Conservation (phyloP, 805 yeast species). For the Kuraishia borneana region DNA sequence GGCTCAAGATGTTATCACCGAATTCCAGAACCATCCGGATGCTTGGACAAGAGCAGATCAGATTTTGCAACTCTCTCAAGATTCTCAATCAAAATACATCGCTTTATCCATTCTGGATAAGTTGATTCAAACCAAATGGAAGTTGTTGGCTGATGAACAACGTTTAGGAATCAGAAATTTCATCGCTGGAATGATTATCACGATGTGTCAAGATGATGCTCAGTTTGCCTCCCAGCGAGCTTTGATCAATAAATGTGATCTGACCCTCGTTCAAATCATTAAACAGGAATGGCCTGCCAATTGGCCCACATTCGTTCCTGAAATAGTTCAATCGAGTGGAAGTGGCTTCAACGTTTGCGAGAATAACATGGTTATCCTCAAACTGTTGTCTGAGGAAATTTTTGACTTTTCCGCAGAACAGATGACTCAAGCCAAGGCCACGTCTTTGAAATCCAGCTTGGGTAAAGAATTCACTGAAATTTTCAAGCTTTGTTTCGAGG, state of each 20-base stretch:
- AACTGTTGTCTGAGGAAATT: constrained; percentile 86
- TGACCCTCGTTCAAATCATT: constrained; percentile 85
- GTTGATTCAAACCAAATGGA: constrained; percentile 89
- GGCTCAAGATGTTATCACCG: constrained; percentile 62
- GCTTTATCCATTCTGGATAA: constrained; percentile 86
- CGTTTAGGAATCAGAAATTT: constrained; percentile 90
- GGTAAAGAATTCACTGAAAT: constrained; percentile 87
- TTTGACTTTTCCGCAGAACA: constrained; percentile 93
- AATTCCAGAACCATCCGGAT: constrained; percentile 89
- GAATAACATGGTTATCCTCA: constrained; percentile 89
- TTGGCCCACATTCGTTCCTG: constrained; percentile 97
- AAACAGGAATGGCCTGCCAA: constrained; percentile 99
- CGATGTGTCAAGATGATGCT: constrained; percentile 76
- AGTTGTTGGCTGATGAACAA: constrained; percentile 78
- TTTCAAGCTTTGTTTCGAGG: constrained; percentile 87
- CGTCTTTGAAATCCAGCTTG: constrained; percentile 72
- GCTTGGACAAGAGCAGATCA: constrained; percentile 93
- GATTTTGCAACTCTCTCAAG: constrained; percentile 65
- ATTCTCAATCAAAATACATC: constrained; percentile 85
- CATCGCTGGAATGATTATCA: constrained; percentile 85
- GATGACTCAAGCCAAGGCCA: constrained; percentile 92
- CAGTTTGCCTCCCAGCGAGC: constrained; percentile 65
- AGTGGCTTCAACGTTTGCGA: constrained; percentile 91
- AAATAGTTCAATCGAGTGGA: constrained; percentile 74
- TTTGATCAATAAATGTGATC: constrained; percentile 83